These are phyloP conservation scores for Dichomitus squalens DNA, from an alignment of 1,284 basidiomycete genomes.

Conservation along the genomic window DNA sequence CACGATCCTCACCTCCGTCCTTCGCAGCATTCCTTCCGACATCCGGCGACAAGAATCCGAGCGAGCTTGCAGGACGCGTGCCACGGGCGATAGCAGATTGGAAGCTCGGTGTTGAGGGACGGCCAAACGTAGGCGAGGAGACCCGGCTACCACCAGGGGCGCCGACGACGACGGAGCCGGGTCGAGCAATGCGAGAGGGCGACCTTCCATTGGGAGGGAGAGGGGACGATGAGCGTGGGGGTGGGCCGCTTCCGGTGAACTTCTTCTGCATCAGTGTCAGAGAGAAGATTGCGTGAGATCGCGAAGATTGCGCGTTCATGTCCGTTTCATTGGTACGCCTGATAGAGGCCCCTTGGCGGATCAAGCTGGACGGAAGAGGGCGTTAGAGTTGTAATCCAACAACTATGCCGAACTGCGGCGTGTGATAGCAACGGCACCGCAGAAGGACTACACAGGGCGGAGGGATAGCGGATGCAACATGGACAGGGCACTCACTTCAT, in stretches of 20 bases:
- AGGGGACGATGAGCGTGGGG: slow-evolving; percentile 76
- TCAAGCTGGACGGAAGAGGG: slow-evolving; percentile 37
- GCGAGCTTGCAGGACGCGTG: slow-evolving; percentile 77
- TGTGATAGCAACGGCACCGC: neutral
- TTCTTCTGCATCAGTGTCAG: slow-evolving; percentile 91
- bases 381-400: neutral
- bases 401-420: neutral
- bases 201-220: slow-evolving; percentile 71
- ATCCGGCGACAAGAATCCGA: slow-evolving; percentile 58
- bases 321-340: slow-evolving; percentile 96
- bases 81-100: slow-evolving; percentile 70
- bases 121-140: slow-evolving; percentile 72
- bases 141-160: slow-evolving; percentile 51
- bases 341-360: slow-evolving; percentile 86
- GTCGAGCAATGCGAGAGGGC: slow-evolving; percentile 76
- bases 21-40: slow-evolving; percentile 39
- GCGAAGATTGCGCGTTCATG: slow-evolving; percentile 98
- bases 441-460: slow-evolving; percentile 5
- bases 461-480: neutral
- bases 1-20: slow-evolving; percentile 58
- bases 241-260: slow-evolving; percentile 64
- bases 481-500: slow-evolving; percentile 70
- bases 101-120: slow-evolving; percentile 78
- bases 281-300: slow-evolving; percentile 98
- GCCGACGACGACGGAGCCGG: slow-evolving; percentile 70